A percentile compares a stretch with the other conserved stretches of the same genome.
phyloP scores from a whole-genome alignment of 768 basidiomycete species.

The Agaricus blazei region DNA sequence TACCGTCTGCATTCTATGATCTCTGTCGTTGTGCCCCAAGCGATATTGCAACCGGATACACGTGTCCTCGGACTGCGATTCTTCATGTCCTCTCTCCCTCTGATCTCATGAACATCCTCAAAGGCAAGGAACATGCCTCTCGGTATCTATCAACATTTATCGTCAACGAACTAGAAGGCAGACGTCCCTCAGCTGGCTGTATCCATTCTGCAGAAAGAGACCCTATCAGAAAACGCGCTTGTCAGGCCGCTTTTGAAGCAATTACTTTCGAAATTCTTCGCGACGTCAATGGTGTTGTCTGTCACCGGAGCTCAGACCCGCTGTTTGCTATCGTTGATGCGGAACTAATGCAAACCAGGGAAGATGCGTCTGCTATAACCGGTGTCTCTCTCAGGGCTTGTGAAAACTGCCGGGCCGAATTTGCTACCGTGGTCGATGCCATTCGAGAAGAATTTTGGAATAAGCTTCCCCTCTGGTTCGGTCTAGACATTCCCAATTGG shows the following conservation, averaged over 20 bases:
- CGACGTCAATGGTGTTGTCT: slow-evolving; percentile 65
- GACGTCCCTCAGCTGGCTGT: slow-evolving; percentile 46
- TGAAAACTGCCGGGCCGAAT: slow-evolving; percentile 59
- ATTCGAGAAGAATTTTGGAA: slow-evolving; percentile 64
- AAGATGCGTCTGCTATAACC: slow-evolving; percentile 38
- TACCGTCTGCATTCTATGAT: slow-evolving; percentile 79
- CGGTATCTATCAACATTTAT: slow-evolving; percentile 77
- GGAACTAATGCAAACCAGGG: slow-evolving; percentile 58
- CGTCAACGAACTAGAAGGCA: slow-evolving; percentile 66
- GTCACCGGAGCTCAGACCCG: slow-evolving; percentile 63
- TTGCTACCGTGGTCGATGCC: slow-evolving; percentile 51
- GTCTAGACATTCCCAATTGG: slow-evolving; percentile 36
- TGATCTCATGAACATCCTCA: slow-evolving; percentile 57
- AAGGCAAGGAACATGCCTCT: slow-evolving; percentile 67
- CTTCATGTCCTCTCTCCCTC: slow-evolving; percentile 39
- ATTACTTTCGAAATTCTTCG: slow-evolving; percentile 72
- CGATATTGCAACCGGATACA: slow-evolving; percentile 50
- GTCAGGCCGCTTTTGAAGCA: slow-evolving; percentile 68
- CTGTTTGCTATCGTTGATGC: slow-evolving; percentile 67
- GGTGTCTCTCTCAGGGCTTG: slow-evolving; percentile 50
- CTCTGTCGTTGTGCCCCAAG: slow-evolving; percentile 66
- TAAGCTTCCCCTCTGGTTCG: slow-evolving; percentile 62
- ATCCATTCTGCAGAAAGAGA: slow-evolving; percentile 43
- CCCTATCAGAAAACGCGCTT: slow-evolving; percentile 42
- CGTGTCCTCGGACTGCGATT: slow-evolving; percentile 26